phyloP scores from a whole-genome alignment of 2,329 filamentous ascomycete species.

The Beauveria sp. region DNA sequence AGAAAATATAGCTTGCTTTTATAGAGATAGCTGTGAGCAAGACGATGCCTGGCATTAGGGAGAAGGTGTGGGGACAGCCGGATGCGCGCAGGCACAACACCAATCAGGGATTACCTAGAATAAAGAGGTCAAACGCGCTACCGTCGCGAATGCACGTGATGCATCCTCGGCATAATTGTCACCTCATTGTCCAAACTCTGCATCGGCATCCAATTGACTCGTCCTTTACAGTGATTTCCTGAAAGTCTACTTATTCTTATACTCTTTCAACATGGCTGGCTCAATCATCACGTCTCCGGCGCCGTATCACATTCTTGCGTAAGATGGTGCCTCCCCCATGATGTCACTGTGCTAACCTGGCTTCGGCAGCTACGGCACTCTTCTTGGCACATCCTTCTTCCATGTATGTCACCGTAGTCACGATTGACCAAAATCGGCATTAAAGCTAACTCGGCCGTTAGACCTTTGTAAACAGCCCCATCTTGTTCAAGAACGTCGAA shows the following conservation, averaged over 20 bases:
- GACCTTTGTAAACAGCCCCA: constrained; percentile 68
- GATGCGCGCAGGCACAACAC: neutral
- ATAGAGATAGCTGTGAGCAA: neutral
- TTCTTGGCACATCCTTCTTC: constrained; percentile 81
- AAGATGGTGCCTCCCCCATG: constrained; percentile 18
- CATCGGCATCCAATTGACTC: neutral
- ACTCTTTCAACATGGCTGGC: constrained; percentile 33
- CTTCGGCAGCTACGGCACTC: constrained; percentile 67
- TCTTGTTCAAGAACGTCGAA: constrained; percentile 69
- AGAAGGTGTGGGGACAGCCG: constrained; percentile 9
- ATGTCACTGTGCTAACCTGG: constrained; percentile 17
- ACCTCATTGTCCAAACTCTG: neutral
- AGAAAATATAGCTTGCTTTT: neutral
- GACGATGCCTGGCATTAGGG: constrained; percentile 5
- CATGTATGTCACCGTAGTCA: constrained; percentile 47
- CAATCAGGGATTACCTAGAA: neutral
- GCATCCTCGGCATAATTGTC: neutral
- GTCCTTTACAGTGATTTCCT: neutral
- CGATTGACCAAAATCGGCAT: neutral
- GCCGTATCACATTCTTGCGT: constrained; percentile 73
- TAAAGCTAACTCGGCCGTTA: constrained; percentile 24
- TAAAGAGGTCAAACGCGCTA: neutral
- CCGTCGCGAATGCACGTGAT: constrained; percentile 11
- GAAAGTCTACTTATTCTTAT: neutral
- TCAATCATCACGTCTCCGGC: constrained; percentile 55